Evolutionary conservation across 2,329 filamentous ascomycete genomes (phyloP), one percentile per base, ranked within the genome.

Genomic region (Penicillium sp.): DNA sequence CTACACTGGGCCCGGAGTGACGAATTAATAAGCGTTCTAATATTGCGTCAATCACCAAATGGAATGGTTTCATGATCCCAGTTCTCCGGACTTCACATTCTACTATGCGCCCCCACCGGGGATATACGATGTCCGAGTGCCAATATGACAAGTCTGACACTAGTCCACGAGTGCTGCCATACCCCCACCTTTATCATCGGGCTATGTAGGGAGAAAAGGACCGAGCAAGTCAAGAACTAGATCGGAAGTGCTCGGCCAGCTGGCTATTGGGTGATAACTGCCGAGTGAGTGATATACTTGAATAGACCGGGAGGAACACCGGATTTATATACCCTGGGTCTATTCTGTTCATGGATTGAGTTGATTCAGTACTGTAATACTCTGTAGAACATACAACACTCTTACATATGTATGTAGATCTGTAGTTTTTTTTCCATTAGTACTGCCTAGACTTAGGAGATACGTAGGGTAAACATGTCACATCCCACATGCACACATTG

Each of bases 1-100:
- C 68, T 99, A 99, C 79, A 81, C 83, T 61, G 89, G 85, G 72
- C 93, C 82, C 63, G 88, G 83, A 72, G 81, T 77, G 68, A 75
- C 68, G 55, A 65, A 68, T 63, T 68, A 65, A 68, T 67, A 46
- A 55, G 45, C 61, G 58, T 60, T 55, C 59, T 61, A 63, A 64
- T 66, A 60, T 55, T 42, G 53, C 18, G 48, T 52, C 52, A 45
- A 49, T 42, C 46, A 40, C 51, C 42, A 35, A 60, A 61, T 63
- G 55, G 54, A 57, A 60, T 54, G 54, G 59, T 50, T 46, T 58
- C 44, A 58, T 58, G 58, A 54, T 46, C 38, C 52, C 46, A 45
- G 35, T 32, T 6, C 5, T 34, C 29, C 44, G 16, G 4, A 40
- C 29, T 42, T 42, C 13, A 18, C 29, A 49, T 25, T 16, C 13